Evolutionary conservation across 2,329 filamentous ascomycete genomes (phyloP).

Genomic region (Nemania sp.): DNA sequence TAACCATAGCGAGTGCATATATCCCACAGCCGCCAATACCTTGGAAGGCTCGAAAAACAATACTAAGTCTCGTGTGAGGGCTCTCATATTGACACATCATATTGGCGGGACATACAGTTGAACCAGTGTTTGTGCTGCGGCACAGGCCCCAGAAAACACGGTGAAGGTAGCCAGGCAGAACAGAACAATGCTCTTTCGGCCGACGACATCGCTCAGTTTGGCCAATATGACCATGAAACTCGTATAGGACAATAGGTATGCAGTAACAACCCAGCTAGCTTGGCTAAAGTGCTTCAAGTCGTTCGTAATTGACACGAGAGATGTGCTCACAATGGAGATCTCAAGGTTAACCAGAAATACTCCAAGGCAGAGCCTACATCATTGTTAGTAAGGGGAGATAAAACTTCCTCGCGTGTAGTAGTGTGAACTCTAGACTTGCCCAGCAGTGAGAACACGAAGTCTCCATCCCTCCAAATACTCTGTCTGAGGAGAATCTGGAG

Average conservation of each 20-base stretch:
- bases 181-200: constrained; percentile 57
- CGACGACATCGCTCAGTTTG: constrained; percentile 71
- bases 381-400: too few species aligned
- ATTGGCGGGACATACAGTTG: constrained; percentile 57
- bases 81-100: background rate
- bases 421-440: too few species aligned
- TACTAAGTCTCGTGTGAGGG: background rate
- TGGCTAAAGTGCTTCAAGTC: constrained; percentile 13
- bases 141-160: constrained; percentile 67
- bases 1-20: constrained; percentile 17
- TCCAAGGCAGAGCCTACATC: background rate
- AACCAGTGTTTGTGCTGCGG: constrained; percentile 65
- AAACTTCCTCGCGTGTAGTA: too few species aligned
- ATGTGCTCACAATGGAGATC: constrained; percentile 17
- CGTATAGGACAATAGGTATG: constrained; percentile 20
- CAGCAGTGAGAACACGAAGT: too few species aligned
- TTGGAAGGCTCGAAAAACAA: constrained; percentile 4
- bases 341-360: constrained; percentile 25
- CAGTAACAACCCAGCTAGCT: constrained; percentile 22
- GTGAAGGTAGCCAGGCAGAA: constrained; percentile 64
- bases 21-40: constrained; percentile 21
- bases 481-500: too few species aligned
- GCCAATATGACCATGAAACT: constrained; percentile 56
- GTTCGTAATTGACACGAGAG: constrained; percentile 19
- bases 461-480: too few species aligned